Conservation (phyloP, 176 grass and related monocot genomes). For the Avena atlantica region DNA sequence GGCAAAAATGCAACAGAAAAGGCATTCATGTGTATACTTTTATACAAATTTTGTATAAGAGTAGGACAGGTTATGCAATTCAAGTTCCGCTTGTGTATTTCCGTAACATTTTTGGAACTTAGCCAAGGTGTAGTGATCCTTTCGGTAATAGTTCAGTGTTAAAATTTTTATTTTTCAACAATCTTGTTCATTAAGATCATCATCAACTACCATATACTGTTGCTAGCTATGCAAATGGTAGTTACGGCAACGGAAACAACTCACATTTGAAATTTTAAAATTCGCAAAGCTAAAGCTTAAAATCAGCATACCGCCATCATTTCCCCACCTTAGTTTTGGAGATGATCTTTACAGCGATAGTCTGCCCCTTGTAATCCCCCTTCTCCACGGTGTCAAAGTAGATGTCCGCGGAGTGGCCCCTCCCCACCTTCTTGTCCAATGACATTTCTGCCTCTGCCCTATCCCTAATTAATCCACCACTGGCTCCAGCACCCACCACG, state of each 20-base stretch:
- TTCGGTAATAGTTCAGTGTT: too few relatives aligned
- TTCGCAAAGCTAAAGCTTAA: conserved; percentile 17
- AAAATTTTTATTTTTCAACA: too few relatives aligned
- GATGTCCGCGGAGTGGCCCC: conserved; percentile 82
- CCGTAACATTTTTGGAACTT: too few relatives aligned
- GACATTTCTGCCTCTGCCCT: conserved; percentile 60
- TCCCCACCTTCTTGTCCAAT: conserved; percentile 85
- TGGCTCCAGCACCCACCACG: conserved; percentile 20
- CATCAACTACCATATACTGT: background rate
- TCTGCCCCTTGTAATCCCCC: conserved; percentile 79
- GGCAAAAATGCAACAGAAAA: too few relatives aligned
- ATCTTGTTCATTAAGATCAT: background rate
- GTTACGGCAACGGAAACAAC: background rate
- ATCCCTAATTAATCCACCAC: conserved; percentile 17
- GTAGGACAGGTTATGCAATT: too few relatives aligned
- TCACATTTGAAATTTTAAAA: conserved; percentile 45
- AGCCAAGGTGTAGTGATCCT: too few relatives aligned
- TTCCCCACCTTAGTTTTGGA: conserved; percentile 83
- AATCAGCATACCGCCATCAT: background rate
- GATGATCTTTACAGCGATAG: conserved; percentile 82
- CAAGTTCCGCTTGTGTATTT: too few relatives aligned
- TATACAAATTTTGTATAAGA: too few relatives aligned
- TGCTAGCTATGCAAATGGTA: conserved; percentile 12
- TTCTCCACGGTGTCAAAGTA: conserved; percentile 66
- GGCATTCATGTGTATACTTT: too few relatives aligned